These are phyloP conservation scores for Geotrichum citri-aurantii DNA, from an alignment of 1,139 yeast species.

Conservation along the genomic window DNA sequence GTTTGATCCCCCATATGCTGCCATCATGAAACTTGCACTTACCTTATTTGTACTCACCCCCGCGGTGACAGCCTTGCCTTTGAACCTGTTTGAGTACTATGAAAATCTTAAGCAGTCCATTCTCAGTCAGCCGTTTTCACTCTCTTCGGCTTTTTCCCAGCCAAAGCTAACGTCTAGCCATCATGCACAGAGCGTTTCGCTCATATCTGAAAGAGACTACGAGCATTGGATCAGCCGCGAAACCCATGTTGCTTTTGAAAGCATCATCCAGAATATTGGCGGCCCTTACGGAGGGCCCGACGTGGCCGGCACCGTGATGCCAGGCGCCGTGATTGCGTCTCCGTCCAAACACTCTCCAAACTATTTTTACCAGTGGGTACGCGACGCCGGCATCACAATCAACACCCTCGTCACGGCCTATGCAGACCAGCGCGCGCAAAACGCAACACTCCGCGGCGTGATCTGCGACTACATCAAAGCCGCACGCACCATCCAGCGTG, in stretches of 20 bases:
- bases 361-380: constrained; percentile 83
- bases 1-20: no score
- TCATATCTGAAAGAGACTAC: constrained; percentile 38
- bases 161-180: background rate
- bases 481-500: constrained; percentile 55
- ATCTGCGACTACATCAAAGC: constrained; percentile 60
- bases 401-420: constrained; percentile 55
- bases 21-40: background rate
- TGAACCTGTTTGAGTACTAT: background rate
- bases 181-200: constrained; percentile 19
- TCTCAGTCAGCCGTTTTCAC: background rate
- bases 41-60: background rate
- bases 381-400: constrained; percentile 84
- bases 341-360: constrained; percentile 67
- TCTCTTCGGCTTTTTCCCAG: background rate
- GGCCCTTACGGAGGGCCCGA: constrained; percentile 38
- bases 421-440: constrained; percentile 36
- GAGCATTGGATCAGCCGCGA: constrained; percentile 55
- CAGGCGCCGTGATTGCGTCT: constrained; percentile 79
- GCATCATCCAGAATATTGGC: constrained; percentile 60
- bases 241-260: constrained; percentile 45
- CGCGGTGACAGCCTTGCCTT: background rate
- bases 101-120: background rate
- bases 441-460: constrained; percentile 32
- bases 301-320: constrained; percentile 39